Base-by-base conservation (phyloP, 2,329 filamentous ascomycete species). In the Talaromyces verruculosus region DNA sequence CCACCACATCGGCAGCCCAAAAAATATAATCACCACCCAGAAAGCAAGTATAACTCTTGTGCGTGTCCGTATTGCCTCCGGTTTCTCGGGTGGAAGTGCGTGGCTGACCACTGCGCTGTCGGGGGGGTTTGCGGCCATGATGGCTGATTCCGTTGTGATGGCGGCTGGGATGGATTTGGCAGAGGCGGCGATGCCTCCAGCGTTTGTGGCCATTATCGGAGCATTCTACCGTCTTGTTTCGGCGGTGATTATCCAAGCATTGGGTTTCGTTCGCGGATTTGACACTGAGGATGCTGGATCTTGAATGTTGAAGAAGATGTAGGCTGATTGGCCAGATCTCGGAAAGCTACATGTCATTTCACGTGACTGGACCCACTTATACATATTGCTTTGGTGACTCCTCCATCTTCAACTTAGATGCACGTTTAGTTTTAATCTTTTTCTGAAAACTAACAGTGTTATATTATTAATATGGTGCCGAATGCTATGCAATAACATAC, bases 1-100 rank as follows among this genome's bases (percentile, higher is more conserved):
- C 88, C 92, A 96, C 95, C 95, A 99, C 85, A 96, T 89, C 65
- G 95, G 95, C 70, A 99, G 78, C 2, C 95, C 95, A 5, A 99
- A 80, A 35, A 90, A 85, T 6, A 96, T 76, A 6, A 96, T 91
- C 43, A 98, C 88, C 5, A 88, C 82, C 95, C 95, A 99, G 78
- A 97, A 98, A 8, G 94, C 94, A 68, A 91, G 77, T 68, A 99
- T 88, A 61, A 98, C 90, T 68, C 84, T 83, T 58, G 87, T 87
- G 64, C 95, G 89, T 66, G 89, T 87, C 74, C 86, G 87, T 61
- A 89, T 82, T 69, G 90, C 88, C 70, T 89, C 84, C 22, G 85
- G 80, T 69, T 87, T 89, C 81, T 98, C 93, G 35, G 92, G 89
- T 43, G 93, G 92, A n/a, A 91, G 90, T 60, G 81, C 76, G 69